phyloP scores from a whole-genome alignment of 2,329 filamentous ascomycete species.

The Helotiales sp. region DNA sequence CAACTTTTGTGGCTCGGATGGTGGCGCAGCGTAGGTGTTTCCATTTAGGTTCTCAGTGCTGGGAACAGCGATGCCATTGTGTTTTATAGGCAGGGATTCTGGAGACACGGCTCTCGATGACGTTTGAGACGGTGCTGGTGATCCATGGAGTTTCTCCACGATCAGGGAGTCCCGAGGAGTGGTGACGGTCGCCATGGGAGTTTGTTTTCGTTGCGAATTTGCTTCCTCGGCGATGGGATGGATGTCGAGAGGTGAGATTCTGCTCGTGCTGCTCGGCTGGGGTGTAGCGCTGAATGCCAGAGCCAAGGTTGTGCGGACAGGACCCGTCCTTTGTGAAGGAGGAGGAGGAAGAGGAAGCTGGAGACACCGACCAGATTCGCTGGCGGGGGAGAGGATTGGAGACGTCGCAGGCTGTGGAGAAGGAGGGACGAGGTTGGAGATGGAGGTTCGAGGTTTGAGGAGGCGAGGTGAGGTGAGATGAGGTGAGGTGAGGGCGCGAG shows the following conservation, averaged over 20 bases:
- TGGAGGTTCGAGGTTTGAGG: neutral
- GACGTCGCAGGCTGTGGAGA: neutral
- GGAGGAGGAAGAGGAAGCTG: neutral
- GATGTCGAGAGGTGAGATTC: neutral
- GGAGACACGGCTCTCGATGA: constrained; percentile 38
- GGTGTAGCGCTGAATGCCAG: constrained; percentile 8
- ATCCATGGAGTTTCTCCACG: constrained; percentile 33
- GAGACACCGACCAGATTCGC: neutral
- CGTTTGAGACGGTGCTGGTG: constrained; percentile 36
- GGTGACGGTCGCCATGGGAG: constrained; percentile 39
- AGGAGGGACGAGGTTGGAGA: neutral
- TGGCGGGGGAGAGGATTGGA: neutral
- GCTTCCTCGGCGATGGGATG: constrained; percentile 7
- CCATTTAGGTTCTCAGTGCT: constrained; percentile 38
- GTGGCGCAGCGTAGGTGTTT: constrained; percentile 42
- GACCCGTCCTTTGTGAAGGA: constrained; percentile 4
- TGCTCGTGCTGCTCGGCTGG: constrained; percentile 6
- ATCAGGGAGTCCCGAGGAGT: constrained; percentile 32
- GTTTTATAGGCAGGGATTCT: constrained; percentile 31
- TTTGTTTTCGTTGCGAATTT: neutral
- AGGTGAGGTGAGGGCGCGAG: neutral
- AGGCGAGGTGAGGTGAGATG: neutral
- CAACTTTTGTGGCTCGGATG: constrained; percentile 36
- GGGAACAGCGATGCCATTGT: constrained; percentile 34
- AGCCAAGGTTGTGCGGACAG: constrained; percentile 4